Base-by-base conservation (phyloP, 2,329 filamentous ascomycete species). In the Colletotrichum tamarilloi region DNA sequence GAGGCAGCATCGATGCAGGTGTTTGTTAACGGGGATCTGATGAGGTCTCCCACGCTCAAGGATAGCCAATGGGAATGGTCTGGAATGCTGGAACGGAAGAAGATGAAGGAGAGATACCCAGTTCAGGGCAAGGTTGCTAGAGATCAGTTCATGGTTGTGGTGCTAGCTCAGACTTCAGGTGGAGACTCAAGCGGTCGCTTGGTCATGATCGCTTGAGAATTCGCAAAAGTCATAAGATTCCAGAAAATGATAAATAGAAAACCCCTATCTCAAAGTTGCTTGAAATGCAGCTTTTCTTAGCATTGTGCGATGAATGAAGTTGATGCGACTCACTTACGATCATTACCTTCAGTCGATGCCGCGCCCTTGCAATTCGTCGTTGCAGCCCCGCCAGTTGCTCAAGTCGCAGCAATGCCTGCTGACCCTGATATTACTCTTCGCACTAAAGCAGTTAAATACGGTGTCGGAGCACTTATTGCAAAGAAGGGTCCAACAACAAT, bases 61-160 rank as follows among this genome's bases (percentile, higher is more conserved):
- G 19, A 59, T 0, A 28, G 14, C 3, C n/a, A 32, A 16, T 69
- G 70, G 70, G 1, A 1, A 12, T 73, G 70, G 70, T n/a, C 59
- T 11, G 24, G 42, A 32, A n/a, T 26, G 16, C 35, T 73, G 1
- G 14, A 38, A 46, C 35, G 60, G 14, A 5, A 26, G 7, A 28
- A 19, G 6, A 24, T n/a, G 4, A 24, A 32, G 7, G 71, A 73
- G 16, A 56, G 42, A n/a, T 73, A 58, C 28, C 62, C 62, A n/a
- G 32, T 56, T 16, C 56, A 30, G 12, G 67, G 55, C 4, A 60
- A 57, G 14, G 19, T 58, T 1, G 60, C 55, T 12, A 46, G 60
- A 6, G 62, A 70, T 57, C 67, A 66, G 35, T 70, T 70, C 35
- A 70, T 73, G 67, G 19, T 73, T 4, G 62, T 53, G 8, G 30